These are phyloP conservation scores for Sporothrix schenckii DNA, from an alignment of 2,329 filamentous ascomycete genomes.

Conservation along the genomic window DNA sequence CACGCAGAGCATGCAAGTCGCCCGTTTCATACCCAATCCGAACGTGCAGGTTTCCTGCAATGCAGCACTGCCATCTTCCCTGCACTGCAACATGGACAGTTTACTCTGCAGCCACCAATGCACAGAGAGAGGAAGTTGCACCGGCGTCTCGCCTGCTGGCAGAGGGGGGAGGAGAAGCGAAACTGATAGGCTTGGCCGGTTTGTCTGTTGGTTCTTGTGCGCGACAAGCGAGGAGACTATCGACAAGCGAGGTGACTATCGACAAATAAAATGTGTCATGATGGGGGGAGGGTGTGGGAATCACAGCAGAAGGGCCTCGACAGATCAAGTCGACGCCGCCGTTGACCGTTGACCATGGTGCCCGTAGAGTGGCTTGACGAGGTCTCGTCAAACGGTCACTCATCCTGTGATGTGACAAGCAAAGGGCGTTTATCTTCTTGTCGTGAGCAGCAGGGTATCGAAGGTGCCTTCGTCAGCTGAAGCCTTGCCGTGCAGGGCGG, in stretches of 20 bases:
- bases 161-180: not conserved
- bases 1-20: not conserved
- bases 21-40: not conserved
- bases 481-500: not conserved
- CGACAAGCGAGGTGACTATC: not conserved
- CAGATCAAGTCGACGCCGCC: not conserved
- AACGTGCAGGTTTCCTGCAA: slow-evolving; percentile 1
- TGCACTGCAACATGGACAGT: slow-evolving; percentile 21
- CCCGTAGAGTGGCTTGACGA: not conserved
- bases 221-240: not conserved
- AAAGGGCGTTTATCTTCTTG: not conserved
- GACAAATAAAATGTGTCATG: not conserved
- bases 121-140: not conserved
- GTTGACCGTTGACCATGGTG: not conserved
- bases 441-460: not conserved
- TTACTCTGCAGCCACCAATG: not conserved
- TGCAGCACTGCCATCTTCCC: slow-evolving; percentile 4
- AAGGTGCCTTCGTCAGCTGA: not conserved
- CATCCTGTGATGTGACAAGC: not conserved
- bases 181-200: not conserved
- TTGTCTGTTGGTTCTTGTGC: slow-evolving; percentile 16
- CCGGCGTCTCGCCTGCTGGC: slow-evolving; percentile 11
- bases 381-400: not conserved
- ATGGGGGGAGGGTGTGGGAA: not conserved
- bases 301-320: not conserved